Evolutionary conservation across 768 basidiomycete genomes (phyloP).

Genomic region (Leccinum longicurvipes): DNA sequence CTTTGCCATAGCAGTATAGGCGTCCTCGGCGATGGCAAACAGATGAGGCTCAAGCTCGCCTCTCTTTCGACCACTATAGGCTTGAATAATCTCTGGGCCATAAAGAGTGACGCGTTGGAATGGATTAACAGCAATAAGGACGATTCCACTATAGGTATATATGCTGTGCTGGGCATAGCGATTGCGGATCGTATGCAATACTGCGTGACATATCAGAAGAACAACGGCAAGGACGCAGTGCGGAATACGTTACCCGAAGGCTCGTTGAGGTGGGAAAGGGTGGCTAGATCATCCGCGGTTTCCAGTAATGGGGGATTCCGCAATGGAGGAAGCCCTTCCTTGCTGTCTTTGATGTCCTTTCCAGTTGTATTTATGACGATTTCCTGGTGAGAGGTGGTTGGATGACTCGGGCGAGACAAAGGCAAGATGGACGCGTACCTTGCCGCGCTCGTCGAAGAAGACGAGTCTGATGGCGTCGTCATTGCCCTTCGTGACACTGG

Average conservation of each 20-base stretch:
- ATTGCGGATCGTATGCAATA: conserved; percentile 94
- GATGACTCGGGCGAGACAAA: neutral
- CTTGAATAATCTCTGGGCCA: conserved; percentile 95
- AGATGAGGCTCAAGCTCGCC: conserved; percentile 97
- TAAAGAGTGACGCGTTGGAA: conserved; percentile 97
- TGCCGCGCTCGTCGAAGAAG: conserved; percentile 90
- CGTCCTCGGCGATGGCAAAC: conserved; percentile 99
- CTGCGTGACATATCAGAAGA: conserved; percentile 37
- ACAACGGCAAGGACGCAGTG: neutral
- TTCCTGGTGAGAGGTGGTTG: conserved; percentile 49
- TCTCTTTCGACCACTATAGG: conserved; percentile 86
- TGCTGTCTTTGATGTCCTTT: conserved; percentile 76
- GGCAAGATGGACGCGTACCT: conserved; percentile 47
- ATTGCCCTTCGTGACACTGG: conserved; percentile 54
- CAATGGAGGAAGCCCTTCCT: conserved; percentile 82
- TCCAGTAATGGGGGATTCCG: conserved; percentile 96
- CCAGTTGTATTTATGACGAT: conserved; percentile 72
- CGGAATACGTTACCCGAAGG: conserved; percentile 71
- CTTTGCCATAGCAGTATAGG: conserved; percentile 94
- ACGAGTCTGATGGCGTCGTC: conserved; percentile 79
- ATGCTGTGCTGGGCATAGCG: conserved; percentile 97
- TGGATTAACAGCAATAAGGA: conserved; percentile 97
- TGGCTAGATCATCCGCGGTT: conserved; percentile 96
- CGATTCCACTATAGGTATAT: conserved; percentile 98
- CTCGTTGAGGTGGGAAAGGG: conserved; percentile 96